Base-by-base conservation (phyloP, 805 yeast species). In the Saccharomycopsis sp. region DNA sequence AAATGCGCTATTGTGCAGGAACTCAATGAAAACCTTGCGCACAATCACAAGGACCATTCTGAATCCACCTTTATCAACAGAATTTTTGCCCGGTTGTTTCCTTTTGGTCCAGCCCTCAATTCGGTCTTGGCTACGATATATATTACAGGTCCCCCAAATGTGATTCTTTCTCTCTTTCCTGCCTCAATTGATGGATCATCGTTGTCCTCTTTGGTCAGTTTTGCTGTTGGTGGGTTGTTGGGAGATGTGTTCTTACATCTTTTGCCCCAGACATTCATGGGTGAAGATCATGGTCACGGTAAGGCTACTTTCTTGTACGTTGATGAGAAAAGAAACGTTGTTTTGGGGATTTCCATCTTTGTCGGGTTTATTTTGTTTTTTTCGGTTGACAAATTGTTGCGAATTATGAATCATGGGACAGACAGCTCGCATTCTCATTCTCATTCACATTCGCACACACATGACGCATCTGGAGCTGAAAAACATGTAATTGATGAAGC, bases 171-270 rank as follows among this genome's bases (percentile, higher is more conserved):
- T 0, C 67, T 80, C 62, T 76, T 84, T 37, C 89, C 90, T 3
- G 76, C 84, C 0, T 68, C 76, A 29, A 81, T 84, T 52, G 71
- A 78, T 52, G 81, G 84, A 0, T 69, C 79, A 1, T 71, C 75
- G 34, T 70, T 85, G 41, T 73, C 82, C 8, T 66, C 79, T 24
- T 68, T 87, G 57, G 88, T 86, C 1, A 75, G 89, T 51, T 86
- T 87, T 71, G 91, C 92, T 14, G 78, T 83, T 52, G 94, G 94
- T 51, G 88, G 91, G 1, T 71, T 87, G 44, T 70, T 87, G 40
- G 92, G 92, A 51, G 92, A 87, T 66, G 82, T 86, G 1, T 84
- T 87, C 61, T 67, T 87, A 50, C 94, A 87, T 68, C 66, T 87
- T 59, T 69, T 87, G 52, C 94, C 94, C 2, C 87, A 84, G 64